phyloP scores from a whole-genome alignment of 495 filamentous ascomycete genomes.

The Cetradonia linearis region DNA sequence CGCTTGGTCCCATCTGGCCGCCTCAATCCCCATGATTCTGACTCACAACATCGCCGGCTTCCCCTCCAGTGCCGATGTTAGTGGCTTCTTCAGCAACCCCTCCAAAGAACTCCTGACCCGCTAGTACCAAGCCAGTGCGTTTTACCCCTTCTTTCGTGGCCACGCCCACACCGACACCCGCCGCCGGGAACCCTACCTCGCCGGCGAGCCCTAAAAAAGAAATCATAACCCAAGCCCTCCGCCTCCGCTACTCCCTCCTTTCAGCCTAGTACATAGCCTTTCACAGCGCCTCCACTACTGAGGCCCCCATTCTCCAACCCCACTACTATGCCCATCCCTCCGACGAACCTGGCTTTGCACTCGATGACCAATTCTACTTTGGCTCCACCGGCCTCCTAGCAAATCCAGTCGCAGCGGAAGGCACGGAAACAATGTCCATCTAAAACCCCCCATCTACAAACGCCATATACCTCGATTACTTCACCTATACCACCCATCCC shows the following conservation, averaged over 20 bases:
- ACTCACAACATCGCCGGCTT: slow-evolving; percentile 85
- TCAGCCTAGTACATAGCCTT: slow-evolving; percentile 97
- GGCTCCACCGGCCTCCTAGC: slow-evolving; percentile 75
- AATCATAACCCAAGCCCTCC: slow-evolving; percentile 79
- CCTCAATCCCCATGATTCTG: slow-evolving; percentile 82
- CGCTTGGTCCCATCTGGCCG: slow-evolving; percentile 79
- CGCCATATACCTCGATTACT: slow-evolving; percentile 90
- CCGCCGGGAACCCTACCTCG: slow-evolving; percentile 84
- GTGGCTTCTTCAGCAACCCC: slow-evolving; percentile 96
- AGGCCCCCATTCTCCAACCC: slow-evolving; percentile 78
- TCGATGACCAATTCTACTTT: slow-evolving; percentile 92
- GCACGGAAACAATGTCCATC: slow-evolving; percentile 59
- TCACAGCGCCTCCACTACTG: slow-evolving; percentile 71
- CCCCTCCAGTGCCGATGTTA: slow-evolving; percentile 93
- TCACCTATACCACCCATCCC: slow-evolving; percentile 64
- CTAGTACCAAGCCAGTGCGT: slow-evolving; percentile 95
- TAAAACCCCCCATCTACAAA: slow-evolving; percentile 83
- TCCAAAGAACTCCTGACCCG: slow-evolving; percentile 79
- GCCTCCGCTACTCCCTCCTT: slow-evolving; percentile 78
- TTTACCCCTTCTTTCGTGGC: slow-evolving; percentile 98
- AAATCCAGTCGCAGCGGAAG: slow-evolving; percentile 76
- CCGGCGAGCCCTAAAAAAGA: slow-evolving; percentile 71
- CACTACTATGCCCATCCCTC: slow-evolving; percentile 83
- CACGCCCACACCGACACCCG: slow-evolving; percentile 96
- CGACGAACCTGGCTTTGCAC: slow-evolving; percentile 74